phyloP scores from a whole-genome alignment of 2,329 filamentous ascomycete genomes.

The Mycosphaerella sp. region DNA sequence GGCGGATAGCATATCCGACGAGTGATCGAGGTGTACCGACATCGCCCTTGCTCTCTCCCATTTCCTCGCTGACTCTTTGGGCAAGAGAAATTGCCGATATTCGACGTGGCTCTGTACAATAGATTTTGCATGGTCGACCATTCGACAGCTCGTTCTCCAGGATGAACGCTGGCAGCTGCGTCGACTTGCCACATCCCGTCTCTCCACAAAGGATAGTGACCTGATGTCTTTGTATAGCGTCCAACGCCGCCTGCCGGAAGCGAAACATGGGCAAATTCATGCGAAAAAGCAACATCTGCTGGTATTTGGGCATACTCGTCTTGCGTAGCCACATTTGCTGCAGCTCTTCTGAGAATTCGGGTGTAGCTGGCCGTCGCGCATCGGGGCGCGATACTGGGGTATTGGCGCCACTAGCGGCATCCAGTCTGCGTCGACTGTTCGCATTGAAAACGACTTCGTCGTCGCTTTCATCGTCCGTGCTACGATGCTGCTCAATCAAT shows the following conservation, averaged over 20 bases:
- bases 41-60: constrained; percentile 77
- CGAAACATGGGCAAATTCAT: constrained; percentile 84
- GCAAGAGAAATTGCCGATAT: constrained; percentile 96
- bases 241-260: constrained; percentile 71
- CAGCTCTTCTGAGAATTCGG: constrained; percentile 38
- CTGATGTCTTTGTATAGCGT: constrained; percentile 70
- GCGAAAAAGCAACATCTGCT: constrained; percentile 70
- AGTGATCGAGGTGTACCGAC: constrained; percentile 77
- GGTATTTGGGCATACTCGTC: constrained; percentile 52
- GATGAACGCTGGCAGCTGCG: constrained; percentile 90
- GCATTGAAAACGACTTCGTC: constrained; percentile 63
- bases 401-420: constrained; percentile 29
- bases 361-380: constrained; percentile 8
- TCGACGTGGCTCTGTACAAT: constrained; percentile 88
- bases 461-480: constrained; percentile 48
- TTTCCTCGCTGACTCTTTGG: constrained; percentile 85
- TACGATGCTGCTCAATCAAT: constrained; percentile 51
- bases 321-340: constrained; percentile 50
- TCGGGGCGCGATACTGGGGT: constrained; percentile 29
- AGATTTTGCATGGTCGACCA: constrained; percentile 81
- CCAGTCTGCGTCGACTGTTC: constrained; percentile 54
- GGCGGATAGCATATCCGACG: constrained; percentile 86
- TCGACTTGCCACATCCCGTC: constrained; percentile 95
- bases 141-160: constrained; percentile 79
- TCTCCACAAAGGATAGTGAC: constrained; percentile 93